These are phyloP conservation scores for Tulasnella sp. DNA, from an alignment of 768 basidiomycete species.

Conservation along the genomic window DNA sequence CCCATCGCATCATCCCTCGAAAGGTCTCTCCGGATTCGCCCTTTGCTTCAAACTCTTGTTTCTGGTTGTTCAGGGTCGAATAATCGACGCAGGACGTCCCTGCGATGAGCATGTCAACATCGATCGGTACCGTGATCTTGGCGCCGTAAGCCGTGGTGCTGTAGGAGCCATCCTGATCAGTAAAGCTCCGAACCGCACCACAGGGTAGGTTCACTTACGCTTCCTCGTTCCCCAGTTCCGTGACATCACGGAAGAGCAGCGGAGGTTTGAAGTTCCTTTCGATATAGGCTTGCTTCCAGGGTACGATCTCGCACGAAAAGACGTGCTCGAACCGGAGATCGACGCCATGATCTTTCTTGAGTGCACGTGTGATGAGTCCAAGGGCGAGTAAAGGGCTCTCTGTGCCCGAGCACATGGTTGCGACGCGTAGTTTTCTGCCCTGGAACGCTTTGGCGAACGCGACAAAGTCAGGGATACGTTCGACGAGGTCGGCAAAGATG, in stretches of 20 bases:
- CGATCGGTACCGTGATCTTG: constrained; percentile 73
- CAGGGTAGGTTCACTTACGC: constrained; percentile 46
- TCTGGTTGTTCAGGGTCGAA: constrained; percentile 89
- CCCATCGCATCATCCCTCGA: constrained; percentile 91
- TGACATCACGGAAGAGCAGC: constrained; percentile 86
- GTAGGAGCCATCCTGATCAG: not conserved
- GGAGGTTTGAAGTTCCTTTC: constrained; percentile 94
- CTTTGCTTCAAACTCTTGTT: constrained; percentile 79
- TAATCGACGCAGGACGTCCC: constrained; percentile 97
- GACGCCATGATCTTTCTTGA: constrained; percentile 57
- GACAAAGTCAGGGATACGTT: constrained; percentile 25
- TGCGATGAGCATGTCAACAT: constrained; percentile 84
- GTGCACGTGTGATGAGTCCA: constrained; percentile 68
- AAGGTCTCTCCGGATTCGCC: constrained; percentile 94
- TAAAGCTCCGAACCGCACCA: not conserved
- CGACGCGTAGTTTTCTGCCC: constrained; percentile 82
- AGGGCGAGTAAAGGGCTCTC: constrained; percentile 90
- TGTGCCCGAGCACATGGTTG: constrained; percentile 97
- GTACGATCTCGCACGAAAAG: constrained; percentile 95
- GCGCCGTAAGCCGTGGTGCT: constrained; percentile 92
- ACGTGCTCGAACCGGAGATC: constrained; percentile 77
- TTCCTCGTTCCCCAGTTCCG: constrained; percentile 69
- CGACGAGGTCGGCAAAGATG: constrained; percentile 35
- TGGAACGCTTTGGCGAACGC: constrained; percentile 31
- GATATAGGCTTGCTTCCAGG: constrained; percentile 96